These are phyloP conservation scores for Aspergillus udagawae DNA, from an alignment of 2,329 filamentous ascomycete genomes.

Conservation along the genomic window DNA sequence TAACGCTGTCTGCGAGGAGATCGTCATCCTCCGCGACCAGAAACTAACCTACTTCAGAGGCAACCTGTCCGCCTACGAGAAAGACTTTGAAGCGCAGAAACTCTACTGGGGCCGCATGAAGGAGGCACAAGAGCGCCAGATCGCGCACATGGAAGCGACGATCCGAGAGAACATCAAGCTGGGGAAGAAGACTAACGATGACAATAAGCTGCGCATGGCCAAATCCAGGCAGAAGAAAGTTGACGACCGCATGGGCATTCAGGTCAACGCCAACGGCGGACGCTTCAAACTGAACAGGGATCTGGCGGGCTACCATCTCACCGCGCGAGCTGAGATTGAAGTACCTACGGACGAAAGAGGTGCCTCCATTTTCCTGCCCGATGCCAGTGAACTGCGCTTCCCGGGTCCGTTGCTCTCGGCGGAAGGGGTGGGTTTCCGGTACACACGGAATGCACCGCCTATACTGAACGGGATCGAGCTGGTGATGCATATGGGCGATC, in stretches of 20 bases:
- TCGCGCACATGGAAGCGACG: conserved; percentile 73
- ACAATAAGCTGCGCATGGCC: conserved; percentile 81
- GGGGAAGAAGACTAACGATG: conserved; percentile 72
- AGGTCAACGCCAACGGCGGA: conserved; percentile 66
- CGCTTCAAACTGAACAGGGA: conserved; percentile 81
- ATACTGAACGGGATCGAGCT: conserved; percentile 63
- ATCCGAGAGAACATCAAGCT: conserved; percentile 71
- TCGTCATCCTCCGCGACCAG: conserved; percentile 71
- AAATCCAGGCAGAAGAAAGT: conserved; percentile 81
- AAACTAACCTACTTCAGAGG: conserved; percentile 70
- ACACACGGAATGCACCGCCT: conserved; percentile 44
- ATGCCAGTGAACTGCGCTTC: conserved; percentile 67
- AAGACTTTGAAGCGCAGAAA: conserved; percentile 61
- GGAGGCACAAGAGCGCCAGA: conserved; percentile 76
- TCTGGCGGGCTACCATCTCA: conserved; percentile 58
- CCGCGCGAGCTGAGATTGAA: conserved; percentile 64
- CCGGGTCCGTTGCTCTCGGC: conserved; percentile 69
- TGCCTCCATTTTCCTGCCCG: conserved; percentile 56
- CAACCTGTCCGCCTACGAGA: conserved; percentile 68
- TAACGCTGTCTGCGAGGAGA: conserved; percentile 69
- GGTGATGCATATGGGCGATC: conserved; percentile 67
- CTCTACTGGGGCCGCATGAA: conserved; percentile 70
- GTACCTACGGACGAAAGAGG: conserved; percentile 60
- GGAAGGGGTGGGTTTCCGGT: conserved; percentile 65
- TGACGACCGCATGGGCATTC: conserved; percentile 73